These are phyloP conservation scores for Pisolithus microcarpus DNA, from an alignment of 768 basidiomycete species.

Conservation along the genomic window DNA sequence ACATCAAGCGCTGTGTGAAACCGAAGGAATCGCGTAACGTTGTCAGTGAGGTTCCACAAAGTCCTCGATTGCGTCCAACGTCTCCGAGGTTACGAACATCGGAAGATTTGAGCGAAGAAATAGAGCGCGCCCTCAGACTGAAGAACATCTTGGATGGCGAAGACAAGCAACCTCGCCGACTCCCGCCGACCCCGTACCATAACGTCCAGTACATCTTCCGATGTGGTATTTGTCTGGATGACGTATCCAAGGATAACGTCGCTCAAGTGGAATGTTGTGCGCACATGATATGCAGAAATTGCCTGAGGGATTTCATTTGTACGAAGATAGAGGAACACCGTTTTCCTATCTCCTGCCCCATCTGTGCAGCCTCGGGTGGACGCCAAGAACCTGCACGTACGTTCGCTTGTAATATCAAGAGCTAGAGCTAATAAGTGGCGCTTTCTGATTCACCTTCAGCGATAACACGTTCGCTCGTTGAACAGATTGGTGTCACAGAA, in stretches of 20 bases:
- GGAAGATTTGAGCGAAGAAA: not conserved
- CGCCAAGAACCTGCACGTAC: constrained; percentile 24
- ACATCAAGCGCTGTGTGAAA: not conserved
- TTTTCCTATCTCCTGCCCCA: constrained; percentile 57
- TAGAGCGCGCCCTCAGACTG: constrained; percentile 18
- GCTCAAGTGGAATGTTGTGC: constrained; percentile 39
- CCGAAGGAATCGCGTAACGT: not conserved
- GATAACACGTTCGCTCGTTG: constrained; percentile 33
- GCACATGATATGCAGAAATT: constrained; percentile 50
- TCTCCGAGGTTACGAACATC: not conserved
- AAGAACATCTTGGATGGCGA: constrained; percentile 38
- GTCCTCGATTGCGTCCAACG: not conserved
- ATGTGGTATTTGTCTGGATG: constrained; percentile 54
- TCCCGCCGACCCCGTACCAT: constrained; percentile 24
- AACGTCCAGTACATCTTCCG: constrained; percentile 33
- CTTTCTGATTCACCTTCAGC: constrained; percentile 20
- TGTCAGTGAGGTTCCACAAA: not conserved
- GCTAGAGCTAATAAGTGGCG: not conserved
- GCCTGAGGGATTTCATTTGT: constrained; percentile 37
- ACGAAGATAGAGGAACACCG: constrained; percentile 45
- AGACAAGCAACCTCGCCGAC: constrained; percentile 27
- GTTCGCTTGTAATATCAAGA: constrained; percentile 2
- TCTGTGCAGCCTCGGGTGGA: constrained; percentile 34
- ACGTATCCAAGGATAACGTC: constrained; percentile 34
- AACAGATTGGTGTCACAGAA: constrained; percentile 40